Evolutionary conservation across 208 protist genomes (phyloP).

Genomic region (Cochliopodium minus): DNA sequence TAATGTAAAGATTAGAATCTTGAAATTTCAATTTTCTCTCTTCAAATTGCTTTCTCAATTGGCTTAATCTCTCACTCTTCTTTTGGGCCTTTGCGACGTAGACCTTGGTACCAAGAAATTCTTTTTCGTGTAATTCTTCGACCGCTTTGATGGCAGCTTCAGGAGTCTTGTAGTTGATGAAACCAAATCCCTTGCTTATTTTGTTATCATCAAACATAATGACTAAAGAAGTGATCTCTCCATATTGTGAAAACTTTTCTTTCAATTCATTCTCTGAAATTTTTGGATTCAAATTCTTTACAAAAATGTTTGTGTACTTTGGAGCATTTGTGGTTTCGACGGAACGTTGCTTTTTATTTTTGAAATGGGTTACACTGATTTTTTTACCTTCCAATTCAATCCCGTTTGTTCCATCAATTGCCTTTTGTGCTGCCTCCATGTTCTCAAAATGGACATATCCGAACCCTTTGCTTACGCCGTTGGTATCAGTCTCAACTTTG

Average conservation of each 20-base stretch:
- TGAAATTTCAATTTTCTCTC: slow-evolving; percentile 75
- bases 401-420: slow-evolving; percentile 89
- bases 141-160: slow-evolving; percentile 78
- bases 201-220: slow-evolving; percentile 66
- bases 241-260: slow-evolving; percentile 75
- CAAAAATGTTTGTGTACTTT: slow-evolving; percentile 94
- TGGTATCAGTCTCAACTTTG: slow-evolving; percentile 68
- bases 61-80: slow-evolving; percentile 73
- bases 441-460: slow-evolving; percentile 97
- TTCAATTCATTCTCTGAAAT: slow-evolving; percentile 67
- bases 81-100: slow-evolving; percentile 84
- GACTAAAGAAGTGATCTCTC: slow-evolving; percentile 67
- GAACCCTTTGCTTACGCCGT: slow-evolving; percentile 68
- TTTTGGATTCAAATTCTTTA: slow-evolving; percentile 81
- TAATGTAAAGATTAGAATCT: slow-evolving; percentile 90
- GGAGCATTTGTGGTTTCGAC: slow-evolving; percentile 44
- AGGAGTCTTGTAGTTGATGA: slow-evolving; percentile 87
- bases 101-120: slow-evolving; percentile 59
- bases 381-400: slow-evolving; percentile 65
- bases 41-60: slow-evolving; percentile 69
- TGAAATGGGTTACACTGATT: slow-evolving; percentile 68
- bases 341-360: slow-evolving; percentile 74
- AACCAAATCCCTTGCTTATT: slow-evolving; percentile 84
- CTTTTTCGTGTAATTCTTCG: slow-evolving; percentile 59
- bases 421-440: slow-evolving; percentile 68